Evolutionary conservation across 805 yeast species (phyloP).

Genomic region (Wickerhamomyces strasburgensis): DNA sequence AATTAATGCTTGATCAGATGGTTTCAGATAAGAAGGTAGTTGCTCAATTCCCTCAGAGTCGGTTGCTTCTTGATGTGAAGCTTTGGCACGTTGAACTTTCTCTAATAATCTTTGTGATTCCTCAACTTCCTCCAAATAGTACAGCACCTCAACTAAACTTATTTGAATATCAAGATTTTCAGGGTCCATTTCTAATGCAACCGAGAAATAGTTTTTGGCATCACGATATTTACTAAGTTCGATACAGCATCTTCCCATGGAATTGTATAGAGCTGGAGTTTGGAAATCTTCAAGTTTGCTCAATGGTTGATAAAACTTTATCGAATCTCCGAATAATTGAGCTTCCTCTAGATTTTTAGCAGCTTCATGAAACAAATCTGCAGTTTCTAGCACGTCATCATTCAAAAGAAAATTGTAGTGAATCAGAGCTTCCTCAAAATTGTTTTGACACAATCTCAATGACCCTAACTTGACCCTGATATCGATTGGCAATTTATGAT

Average conservation of each 20-base stretch:
- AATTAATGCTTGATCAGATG: conserved; percentile 20
- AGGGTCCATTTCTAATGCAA: conserved; percentile 52
- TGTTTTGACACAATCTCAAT: conserved; percentile 60
- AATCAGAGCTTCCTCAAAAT: conserved; percentile 61
- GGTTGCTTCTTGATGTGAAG: background rate
- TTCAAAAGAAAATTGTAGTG: conserved; percentile 62
- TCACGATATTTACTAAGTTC: conserved; percentile 64
- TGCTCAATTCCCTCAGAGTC: too few species aligned
- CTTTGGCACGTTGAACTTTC: conserved; percentile 34
- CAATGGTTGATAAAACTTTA: conserved; percentile 57
- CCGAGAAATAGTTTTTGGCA: conserved; percentile 56
- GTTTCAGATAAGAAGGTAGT: background rate
- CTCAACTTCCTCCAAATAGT: conserved; percentile 55
- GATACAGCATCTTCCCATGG: conserved; percentile 72
- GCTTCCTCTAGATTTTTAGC: conserved; percentile 68
- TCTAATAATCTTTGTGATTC: conserved; percentile 49
- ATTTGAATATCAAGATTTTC: conserved; percentile 68
- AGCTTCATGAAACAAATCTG: conserved; percentile 72
- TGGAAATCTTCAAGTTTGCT: conserved; percentile 48
- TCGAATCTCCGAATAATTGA: conserved; percentile 71
- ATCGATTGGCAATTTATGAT: conserved; percentile 70
- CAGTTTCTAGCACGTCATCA: conserved; percentile 53
- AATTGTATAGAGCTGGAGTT: conserved; percentile 40
- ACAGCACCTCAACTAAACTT: conserved; percentile 77
- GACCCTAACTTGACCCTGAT: conserved; percentile 78